Evolutionary conservation across 2,329 filamentous ascomycete species (phyloP), one percentile per base, ranked within the genome.

Genomic region (Lachnellula arida): DNA sequence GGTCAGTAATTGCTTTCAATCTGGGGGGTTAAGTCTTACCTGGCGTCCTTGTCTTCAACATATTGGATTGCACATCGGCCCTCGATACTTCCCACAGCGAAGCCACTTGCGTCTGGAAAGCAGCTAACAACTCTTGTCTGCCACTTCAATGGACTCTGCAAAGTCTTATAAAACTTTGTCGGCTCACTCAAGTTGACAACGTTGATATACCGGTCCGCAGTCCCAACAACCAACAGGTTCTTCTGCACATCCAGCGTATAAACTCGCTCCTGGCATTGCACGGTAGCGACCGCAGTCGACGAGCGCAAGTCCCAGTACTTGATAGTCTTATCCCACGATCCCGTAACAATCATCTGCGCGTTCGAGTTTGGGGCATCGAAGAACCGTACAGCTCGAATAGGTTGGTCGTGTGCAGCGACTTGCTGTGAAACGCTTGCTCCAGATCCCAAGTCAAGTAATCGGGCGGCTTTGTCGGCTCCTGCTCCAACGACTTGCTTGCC

Each of bases 11-110:
- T 37, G 50, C 23, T 34, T n/a, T 6, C 5, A 5, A 9, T 28
- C 47, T 42, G 15, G 4, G 4, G 3, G 15, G 15, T 22, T 14
- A 12, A 15, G 19, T 68, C 78, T 68, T 76, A 86, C 86, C 75
- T 82, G 3, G 88, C 77, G 71, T 99, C 91, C 74, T 97, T 97
- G 44, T 99, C 94, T 68, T 99, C 93, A 37, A 97, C 91, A 67
- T 99, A 97, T 71, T 99, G 94, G 61, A 99, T 99, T 1, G 94
- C 94, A 72, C 94, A 99, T 54, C 94, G 88, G 32, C 94, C 94
- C 72, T 99, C 94, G 67, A 99, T 96, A 70, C 90, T 96, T 53
- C 94, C 94, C 50, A 99, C 89, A 1, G 94, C 94, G 69, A 96
- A 99, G 5, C 94, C 94, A 0, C 85, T 86, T 6, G 91, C 88